Conservation (phyloP, 768 basidiomycete genomes). For the Tulasnella sp. region DNA sequence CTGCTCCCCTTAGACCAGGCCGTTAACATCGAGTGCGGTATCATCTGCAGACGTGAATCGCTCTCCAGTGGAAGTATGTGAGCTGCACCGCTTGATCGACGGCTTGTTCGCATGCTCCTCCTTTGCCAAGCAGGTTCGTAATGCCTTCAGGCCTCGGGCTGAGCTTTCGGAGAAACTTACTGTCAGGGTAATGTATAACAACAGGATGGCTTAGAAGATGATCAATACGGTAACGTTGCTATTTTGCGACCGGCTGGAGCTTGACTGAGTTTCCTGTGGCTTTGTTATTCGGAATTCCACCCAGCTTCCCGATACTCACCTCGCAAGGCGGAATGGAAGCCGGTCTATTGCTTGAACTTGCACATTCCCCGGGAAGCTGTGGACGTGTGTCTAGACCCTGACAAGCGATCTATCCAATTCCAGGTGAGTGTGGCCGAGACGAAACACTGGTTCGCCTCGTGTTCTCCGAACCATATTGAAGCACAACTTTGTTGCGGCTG, state of each 20-base stretch:
- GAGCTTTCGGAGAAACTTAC: slow-evolving; percentile 3
- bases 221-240: not conserved
- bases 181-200: not conserved
- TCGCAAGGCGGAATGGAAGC: slow-evolving; percentile 69
- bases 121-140: slow-evolving; percentile 18
- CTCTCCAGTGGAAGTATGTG: slow-evolving; percentile 61
- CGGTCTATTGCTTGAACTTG: slow-evolving; percentile 80
- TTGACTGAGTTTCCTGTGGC: not conserved
- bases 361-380: slow-evolving; percentile 59
- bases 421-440: slow-evolving; percentile 8
- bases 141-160: not conserved
- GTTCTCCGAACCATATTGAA: slow-evolving; percentile 25
- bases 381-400: slow-evolving; percentile 74
- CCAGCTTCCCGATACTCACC: slow-evolving; percentile 57
- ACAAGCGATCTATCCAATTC: slow-evolving; percentile 26
- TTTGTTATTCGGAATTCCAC: slow-evolving; percentile 39
- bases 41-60: slow-evolving; percentile 64
- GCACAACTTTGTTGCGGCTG: slow-evolving; percentile 12
- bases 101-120: slow-evolving; percentile 59
- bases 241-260: not conserved
- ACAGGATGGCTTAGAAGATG: not conserved
- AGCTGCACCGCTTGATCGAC: slow-evolving; percentile 68
- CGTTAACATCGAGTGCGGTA: not conserved
- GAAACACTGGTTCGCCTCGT: not conserved
- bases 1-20: not conserved